Base-by-base conservation (phyloP, 2,329 filamentous ascomycete species). In the Arthrobotrys sinensis region DNA sequence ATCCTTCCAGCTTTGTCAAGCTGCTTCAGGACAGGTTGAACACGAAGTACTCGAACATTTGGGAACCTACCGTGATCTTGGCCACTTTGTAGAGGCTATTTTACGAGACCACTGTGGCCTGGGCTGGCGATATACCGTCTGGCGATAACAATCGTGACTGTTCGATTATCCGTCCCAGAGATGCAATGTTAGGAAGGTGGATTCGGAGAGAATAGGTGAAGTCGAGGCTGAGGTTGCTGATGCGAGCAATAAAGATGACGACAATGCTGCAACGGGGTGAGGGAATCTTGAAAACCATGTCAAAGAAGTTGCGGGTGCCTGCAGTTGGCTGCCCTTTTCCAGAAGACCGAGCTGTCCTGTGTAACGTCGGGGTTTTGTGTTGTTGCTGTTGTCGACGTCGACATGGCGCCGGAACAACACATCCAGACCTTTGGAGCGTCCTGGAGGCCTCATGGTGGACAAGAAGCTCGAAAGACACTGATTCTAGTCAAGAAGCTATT, bases 341-440 rank as follows among this genome's bases (percentile, higher is more conserved):
- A 48, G 14, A 28, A 19, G 24, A 28, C 11, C 11, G 5, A 8
- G 28, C 28, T 21, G 16, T n/a, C 62, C 50, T 46, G 43, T 50
- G 28, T 48, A 63, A 63, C 57, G 7, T 34, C 36, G 32, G 7
- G 32, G 32, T 38, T 38, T 57, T 57, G 52, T 14, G 52, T 57
- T 57, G 52, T 57, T 57, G 4, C 32, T 57, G 52, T 57, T 57
- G 52, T 57, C 32, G 52, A 57, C 10, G 34, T 57, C 32, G 5
- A 28, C 14, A 5, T 2, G 7, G 28, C n/a, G 12, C 50, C 12
- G 2, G 14, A 16, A 36, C 50, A 55, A 55, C 50, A 55, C 50
- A 55, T 34, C 24, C 24, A 28, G 24, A 28, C 24, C 24, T 28
- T 28, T 28, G 24, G 24, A 28, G 24, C 24, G 2, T 28, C 24